These are phyloP conservation scores for Coleophoma crateriformis DNA, from an alignment of 2,329 filamentous ascomycete genomes.

Conservation along the genomic window DNA sequence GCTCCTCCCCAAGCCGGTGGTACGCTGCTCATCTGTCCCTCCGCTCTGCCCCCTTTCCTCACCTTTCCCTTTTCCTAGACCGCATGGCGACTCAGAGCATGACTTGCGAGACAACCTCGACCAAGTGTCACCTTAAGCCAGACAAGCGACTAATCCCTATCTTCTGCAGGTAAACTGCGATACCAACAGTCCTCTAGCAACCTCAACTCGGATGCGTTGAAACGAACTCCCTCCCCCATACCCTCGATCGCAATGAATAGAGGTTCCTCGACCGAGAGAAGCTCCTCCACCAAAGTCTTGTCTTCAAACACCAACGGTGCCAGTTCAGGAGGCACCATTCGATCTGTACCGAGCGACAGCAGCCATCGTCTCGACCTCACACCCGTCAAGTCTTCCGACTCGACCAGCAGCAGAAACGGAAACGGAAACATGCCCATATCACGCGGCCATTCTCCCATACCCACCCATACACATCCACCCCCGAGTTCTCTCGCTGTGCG, in stretches of 20 bases:
- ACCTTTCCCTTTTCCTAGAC: not conserved
- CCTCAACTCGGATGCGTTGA: slow-evolving; percentile 10
- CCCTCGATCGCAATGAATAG: slow-evolving; percentile 23
- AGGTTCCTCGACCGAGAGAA: slow-evolving; percentile 4
- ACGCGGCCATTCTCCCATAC: slow-evolving; percentile 10
- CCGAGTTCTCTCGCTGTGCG: slow-evolving; percentile 16
- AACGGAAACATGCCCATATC: slow-evolving; percentile 11
- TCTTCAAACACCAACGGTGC: slow-evolving; percentile 5
- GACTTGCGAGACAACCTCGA: not conserved
- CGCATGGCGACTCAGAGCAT: not conserved
- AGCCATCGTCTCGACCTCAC: not conserved
- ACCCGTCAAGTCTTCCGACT: slow-evolving; percentile 7
- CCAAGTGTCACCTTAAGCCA: not conserved
- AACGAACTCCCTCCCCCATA: slow-evolving; percentile 19
- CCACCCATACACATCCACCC: slow-evolving; percentile 5
- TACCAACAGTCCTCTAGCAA: not conserved
- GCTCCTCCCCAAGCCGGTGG: not conserved
- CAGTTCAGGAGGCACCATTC: slow-evolving; percentile 13
- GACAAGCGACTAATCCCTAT: no score
- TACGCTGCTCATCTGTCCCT: not conserved
- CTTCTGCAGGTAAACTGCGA: not conserved
- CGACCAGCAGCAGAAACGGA: slow-evolving; percentile 10
- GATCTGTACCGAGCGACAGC: slow-evolving; percentile 20
- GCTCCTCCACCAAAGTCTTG: slow-evolving; percentile 6
- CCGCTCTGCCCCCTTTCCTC: not conserved